Evolutionary conservation across 179 eudicot species (phyloP).

Genomic region (Vitellaria paradoxa): DNA sequence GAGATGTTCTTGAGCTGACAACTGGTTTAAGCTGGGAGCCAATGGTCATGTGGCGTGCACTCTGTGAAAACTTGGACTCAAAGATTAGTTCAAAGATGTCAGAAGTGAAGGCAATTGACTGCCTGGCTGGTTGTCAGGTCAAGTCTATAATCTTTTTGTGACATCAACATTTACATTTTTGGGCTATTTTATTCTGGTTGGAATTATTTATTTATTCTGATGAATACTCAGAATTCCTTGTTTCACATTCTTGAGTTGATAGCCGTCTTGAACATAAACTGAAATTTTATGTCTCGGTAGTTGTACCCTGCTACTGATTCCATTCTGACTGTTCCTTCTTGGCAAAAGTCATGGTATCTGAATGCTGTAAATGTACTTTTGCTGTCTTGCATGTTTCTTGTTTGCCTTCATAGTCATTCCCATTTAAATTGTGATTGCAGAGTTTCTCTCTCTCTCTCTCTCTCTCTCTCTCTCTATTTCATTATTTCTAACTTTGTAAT

Average conservation of each 20-base stretch:
- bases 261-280: background rate
- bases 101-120: slow-evolving; percentile 71
- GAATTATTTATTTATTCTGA: background rate
- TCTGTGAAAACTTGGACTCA: slow-evolving; percentile 52
- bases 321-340: background rate
- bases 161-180: background rate
- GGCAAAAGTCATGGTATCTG: background rate
- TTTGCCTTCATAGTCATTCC: slow-evolving; percentile 1
- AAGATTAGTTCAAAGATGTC: slow-evolving; percentile 41
- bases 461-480: background rate
- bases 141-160: slow-evolving; percentile 16
- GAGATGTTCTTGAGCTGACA: slow-evolving; percentile 54
- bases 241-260: slow-evolving; percentile 3
- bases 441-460: background rate
- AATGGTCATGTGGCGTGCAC: slow-evolving; percentile 86
- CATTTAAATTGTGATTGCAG: background rate
- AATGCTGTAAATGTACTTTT: background rate
- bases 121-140: slow-evolving; percentile 85
- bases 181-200: background rate
- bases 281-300: background rate
- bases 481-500: background rate
- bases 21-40: slow-evolving; percentile 98
- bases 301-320: background rate
- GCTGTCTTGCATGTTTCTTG: background rate
- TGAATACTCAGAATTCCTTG: background rate